Evolutionary conservation across 768 basidiomycete genomes (phyloP).

Genomic region (Pleurotus cornucopiae): DNA sequence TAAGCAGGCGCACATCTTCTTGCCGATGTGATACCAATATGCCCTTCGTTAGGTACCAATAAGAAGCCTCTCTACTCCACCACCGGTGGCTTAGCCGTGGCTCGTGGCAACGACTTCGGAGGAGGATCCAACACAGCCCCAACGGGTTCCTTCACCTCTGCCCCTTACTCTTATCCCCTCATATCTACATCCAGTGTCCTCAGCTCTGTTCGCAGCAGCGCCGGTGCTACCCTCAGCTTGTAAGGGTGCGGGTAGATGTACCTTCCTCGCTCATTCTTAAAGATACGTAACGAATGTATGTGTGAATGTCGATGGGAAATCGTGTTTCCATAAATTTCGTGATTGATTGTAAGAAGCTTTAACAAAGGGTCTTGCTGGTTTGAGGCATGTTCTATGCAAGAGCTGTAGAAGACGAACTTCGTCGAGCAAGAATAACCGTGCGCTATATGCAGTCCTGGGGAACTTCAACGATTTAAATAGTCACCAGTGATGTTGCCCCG

Average conservation of each 20-base stretch:
- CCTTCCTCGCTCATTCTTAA: background rate
- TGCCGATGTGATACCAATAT: background rate
- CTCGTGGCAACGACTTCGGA: slow-evolving; percentile 27
- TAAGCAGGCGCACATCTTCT: slow-evolving; percentile 8
- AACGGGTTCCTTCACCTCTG: slow-evolving; percentile 22
- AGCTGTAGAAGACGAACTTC: no score
- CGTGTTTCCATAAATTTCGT: no score
- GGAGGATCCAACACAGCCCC: slow-evolving; percentile 26
- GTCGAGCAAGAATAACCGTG: no score
- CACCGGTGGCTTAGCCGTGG: slow-evolving; percentile 37
- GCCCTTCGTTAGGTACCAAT: slow-evolving; percentile 19
- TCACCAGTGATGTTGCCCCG: no score
- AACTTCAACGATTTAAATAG: no score
- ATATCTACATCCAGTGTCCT: slow-evolving; percentile 17
- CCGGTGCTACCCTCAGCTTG: slow-evolving; percentile 21
- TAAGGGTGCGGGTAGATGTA: background rate
- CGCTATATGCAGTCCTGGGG: no score
- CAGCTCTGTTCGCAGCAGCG: slow-evolving; percentile 18
- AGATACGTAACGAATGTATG: background rate
- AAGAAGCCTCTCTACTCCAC: slow-evolving; percentile 38
- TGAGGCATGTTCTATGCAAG: no score
- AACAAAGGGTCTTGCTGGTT: no score
- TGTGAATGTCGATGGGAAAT: background rate
- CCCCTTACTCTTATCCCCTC: slow-evolving; percentile 25
- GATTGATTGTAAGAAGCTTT: no score